These are phyloP conservation scores for Lipomyces mesembrius DNA, from an alignment of 805 yeast genomes.

Conservation along the genomic window DNA sequence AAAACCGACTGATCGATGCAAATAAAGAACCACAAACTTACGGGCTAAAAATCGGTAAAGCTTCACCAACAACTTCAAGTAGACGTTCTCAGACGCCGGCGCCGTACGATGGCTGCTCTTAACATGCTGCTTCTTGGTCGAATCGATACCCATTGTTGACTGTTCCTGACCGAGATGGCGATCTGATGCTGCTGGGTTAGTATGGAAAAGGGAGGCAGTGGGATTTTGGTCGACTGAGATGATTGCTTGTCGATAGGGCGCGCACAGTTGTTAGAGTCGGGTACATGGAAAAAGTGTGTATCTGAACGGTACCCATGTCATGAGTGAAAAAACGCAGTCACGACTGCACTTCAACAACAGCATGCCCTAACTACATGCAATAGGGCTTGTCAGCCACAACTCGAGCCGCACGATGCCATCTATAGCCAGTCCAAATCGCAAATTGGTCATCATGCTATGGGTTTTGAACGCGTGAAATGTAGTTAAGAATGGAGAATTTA, in stretches of 20 bases:
- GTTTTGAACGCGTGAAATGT: too few species aligned
- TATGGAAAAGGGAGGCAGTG: slow-evolving; percentile 1
- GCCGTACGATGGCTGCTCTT: slow-evolving; percentile 97
- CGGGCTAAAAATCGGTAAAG: slow-evolving; percentile 99
- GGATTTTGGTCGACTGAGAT: neutral
- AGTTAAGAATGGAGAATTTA: too few species aligned
- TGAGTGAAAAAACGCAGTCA: neutral
- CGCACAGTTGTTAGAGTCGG: neutral
- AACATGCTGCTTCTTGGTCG: slow-evolving; percentile 93
- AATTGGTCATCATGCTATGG: neutral
- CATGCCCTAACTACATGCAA: neutral
- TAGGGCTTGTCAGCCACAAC: neutral
- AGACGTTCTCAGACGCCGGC: slow-evolving; percentile 99
- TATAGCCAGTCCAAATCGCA: neutral
- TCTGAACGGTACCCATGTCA: neutral
- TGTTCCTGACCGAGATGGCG: neutral
- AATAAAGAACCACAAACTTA: slow-evolving; percentile 58
- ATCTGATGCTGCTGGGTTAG: slow-evolving; percentile 7
- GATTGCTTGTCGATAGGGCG: neutral
- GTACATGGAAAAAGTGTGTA: neutral
- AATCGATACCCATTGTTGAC: slow-evolving; percentile 58
- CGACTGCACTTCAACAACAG: neutral
- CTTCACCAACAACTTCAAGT: slow-evolving; percentile 97
- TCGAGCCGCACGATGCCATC: slow-evolving; percentile 1
- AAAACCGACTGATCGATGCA: neutral